These are phyloP conservation scores for Epicoccum sorghinum DNA, from an alignment of 2,329 filamentous ascomycete genomes.

Conservation along the genomic window DNA sequence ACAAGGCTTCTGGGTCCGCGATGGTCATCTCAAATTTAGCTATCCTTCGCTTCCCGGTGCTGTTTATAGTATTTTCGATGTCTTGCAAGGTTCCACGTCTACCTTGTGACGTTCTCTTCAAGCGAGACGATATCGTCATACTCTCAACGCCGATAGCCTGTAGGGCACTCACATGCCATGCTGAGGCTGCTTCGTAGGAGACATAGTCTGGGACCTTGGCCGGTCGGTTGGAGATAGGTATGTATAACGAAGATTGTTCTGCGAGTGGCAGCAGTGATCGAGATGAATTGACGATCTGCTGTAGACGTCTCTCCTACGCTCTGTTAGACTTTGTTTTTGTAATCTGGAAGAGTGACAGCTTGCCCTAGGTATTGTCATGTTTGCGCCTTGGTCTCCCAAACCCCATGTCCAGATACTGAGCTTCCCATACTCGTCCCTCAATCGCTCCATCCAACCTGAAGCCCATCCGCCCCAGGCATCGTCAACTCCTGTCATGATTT, in stretches of 20 bases:
- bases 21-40: conserved; percentile 75
- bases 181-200: conserved; percentile 65
- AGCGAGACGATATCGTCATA: conserved; percentile 74
- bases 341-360: conserved; percentile 33
- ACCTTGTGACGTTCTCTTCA: conserved; percentile 54
- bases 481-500: conserved; percentile 63
- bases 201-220: conserved; percentile 63
- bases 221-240: conserved; percentile 72
- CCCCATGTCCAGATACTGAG: conserved; percentile 87
- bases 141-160: conserved; percentile 79
- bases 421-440: conserved; percentile 92
- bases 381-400: conserved; percentile 64
- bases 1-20: conserved; percentile 45
- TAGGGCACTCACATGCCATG: conserved; percentile 82
- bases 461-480: conserved; percentile 59
- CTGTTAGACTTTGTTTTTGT: conserved; percentile 18
- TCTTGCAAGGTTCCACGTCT: conserved; percentile 63
- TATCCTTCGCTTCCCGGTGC: conserved; percentile 79
- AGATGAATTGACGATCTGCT: conserved; percentile 75
- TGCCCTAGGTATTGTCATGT: conserved; percentile 48
- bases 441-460: conserved; percentile 60
- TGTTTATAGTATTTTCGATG: conserved; percentile 71
- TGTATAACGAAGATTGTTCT: conserved; percentile 74
- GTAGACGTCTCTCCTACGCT: conserved; percentile 63
- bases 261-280: conserved; percentile 72